Conservation (phyloP, 805 yeast genomes). For the Saturnispora gosingensis region DNA sequence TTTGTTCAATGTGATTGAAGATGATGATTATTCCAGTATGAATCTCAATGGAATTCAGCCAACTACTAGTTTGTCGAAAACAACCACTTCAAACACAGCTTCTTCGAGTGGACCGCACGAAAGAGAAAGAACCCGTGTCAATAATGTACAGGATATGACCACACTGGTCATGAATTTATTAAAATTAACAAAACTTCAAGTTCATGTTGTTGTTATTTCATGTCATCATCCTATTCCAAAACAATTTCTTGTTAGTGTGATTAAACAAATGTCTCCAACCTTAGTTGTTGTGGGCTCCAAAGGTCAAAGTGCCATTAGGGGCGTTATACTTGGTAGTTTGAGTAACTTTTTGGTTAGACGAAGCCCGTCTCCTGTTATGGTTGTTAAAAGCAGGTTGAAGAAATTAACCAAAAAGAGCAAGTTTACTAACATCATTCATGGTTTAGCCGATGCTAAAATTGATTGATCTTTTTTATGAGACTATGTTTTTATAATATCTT, state of each 20-base stretch:
- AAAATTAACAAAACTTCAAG: conserved; percentile 58
- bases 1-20: conserved; percentile 52
- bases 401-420: conserved; percentile 50
- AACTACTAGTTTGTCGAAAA: conserved; percentile 8
- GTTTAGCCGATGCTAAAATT: conserved; percentile 33
- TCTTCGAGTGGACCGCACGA: neutral
- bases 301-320: conserved; percentile 63
- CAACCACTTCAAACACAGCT: conserved; percentile 7
- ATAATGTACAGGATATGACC: conserved; percentile 37
- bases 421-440: conserved; percentile 43
- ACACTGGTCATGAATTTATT: conserved; percentile 35
- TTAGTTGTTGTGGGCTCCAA: conserved; percentile 69
- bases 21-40: conserved; percentile 29
- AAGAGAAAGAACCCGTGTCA: conserved; percentile 32
- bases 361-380: conserved; percentile 72
- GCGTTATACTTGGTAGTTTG: conserved; percentile 64
- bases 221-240: conserved; percentile 70
- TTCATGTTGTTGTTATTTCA: conserved; percentile 64
- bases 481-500: neutral
- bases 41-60: conserved; percentile 29
- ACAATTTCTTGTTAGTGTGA: conserved; percentile 59
- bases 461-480: conserved; percentile 18
- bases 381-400: conserved; percentile 62
- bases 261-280: conserved; percentile 63
- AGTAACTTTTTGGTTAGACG: conserved; percentile 66